A percentile compares a stretch with the other conserved stretches of the same genome.
phyloP scores from a whole-genome alignment of 1,284 basidiomycete genomes.

The Irpex rosettiformis region DNA sequence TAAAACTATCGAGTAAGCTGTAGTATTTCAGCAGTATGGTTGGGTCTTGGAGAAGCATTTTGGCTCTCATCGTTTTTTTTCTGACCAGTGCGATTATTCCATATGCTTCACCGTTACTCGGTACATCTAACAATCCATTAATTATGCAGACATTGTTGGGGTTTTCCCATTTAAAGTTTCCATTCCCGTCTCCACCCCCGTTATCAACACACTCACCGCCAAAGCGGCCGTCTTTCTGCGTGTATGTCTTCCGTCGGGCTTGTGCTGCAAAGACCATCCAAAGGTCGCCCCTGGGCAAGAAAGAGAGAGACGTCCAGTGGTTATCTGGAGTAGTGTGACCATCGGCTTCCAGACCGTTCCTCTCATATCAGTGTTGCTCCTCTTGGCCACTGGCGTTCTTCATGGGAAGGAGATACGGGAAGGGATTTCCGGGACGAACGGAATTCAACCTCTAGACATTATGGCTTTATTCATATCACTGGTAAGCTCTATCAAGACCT shows the following conservation, averaged over 20 bases:
- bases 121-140: not conserved
- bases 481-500: conserved; percentile 28
- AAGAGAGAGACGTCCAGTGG: not conserved
- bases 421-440: conserved; percentile 73
- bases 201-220: not conserved
- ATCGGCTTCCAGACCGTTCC: conserved; percentile 51
- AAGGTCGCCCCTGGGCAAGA: not conserved
- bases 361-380: conserved; percentile 72
- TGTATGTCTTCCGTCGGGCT: not conserved
- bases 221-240: not conserved
- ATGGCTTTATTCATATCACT: conserved; percentile 90
- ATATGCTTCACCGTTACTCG: not conserved
- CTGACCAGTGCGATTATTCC: not conserved
- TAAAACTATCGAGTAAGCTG: no score
- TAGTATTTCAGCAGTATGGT: no score
- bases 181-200: not conserved
- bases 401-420: conserved; percentile 58
- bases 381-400: conserved; percentile 77
- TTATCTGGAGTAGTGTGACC: not conserved
- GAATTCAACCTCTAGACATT: conserved; percentile 90
- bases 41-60: not conserved
- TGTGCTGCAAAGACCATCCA: not conserved
- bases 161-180: not conserved
- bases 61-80: not conserved
- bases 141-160: not conserved